Base-by-base conservation (phyloP, 768 basidiomycete genomes). In the Rhodosporidiobolus odoratus region DNA sequence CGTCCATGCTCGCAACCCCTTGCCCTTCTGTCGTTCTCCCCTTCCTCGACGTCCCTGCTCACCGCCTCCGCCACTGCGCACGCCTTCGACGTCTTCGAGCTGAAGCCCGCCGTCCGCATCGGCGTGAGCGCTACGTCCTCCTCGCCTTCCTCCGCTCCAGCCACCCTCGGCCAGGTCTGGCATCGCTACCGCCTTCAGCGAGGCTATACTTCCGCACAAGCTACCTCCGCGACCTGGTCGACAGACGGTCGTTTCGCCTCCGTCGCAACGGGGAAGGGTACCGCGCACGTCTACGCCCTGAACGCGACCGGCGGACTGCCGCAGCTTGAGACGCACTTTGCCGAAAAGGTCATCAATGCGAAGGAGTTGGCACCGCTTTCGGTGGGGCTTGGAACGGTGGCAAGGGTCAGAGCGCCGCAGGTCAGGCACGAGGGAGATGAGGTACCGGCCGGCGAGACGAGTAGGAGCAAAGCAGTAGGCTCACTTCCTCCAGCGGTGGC, bases 11-110 rank as follows among this genome's bases (percentile, higher is more conserved):
- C 30, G 3, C 62, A 66, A 45, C 38, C 63, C 1, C 7, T 77
- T 68, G 69, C 75, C 4, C 68, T 72, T 27, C 16, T 77, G 25
- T 77, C 76, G 16, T 58, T 77, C 63, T 59, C 73, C n/a, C 75
- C 76, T 0, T 65, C 69, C 10, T 62, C 67, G 0, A 63, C 72
- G 0, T 32, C 23, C 21, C 13, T 77, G 30, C 71, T 77, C 41
- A 72, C 68, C 23, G 35, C 69, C 3, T 64, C 75, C 2, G 53
- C 62, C 15, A 38, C 72, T 8, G 69, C 62, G 0, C 74, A 77
- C 35, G 38, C 53, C 21, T 77, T 75, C 64, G 72, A 77, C 63
- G 59, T 77, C 25, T 77, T 77, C 41, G 76, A 77, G 57, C 58
- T 77, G 35, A 69, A 71, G 58, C 74, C 76, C 1, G 13, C 58